Evolutionary conservation across 2,329 filamentous ascomycete genomes (phyloP).

Genomic region (Hypomyces perniciosus): DNA sequence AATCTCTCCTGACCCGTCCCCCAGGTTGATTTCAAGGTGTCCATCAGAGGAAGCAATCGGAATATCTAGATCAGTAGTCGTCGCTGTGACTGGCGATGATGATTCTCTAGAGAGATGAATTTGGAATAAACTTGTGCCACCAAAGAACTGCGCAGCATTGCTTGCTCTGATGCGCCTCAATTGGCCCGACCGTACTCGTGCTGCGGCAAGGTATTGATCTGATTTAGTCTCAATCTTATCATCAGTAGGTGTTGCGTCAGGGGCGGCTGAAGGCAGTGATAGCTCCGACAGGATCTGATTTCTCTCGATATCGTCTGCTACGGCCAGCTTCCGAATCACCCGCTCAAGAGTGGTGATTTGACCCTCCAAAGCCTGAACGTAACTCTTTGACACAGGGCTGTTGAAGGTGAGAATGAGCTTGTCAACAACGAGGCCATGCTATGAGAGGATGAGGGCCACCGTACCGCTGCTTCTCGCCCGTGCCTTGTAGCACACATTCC

Average conservation of each 20-base stretch:
- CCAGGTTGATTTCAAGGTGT: background rate
- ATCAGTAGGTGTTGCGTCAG: slow-evolving; percentile 13
- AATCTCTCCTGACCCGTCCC: background rate
- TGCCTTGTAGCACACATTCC: slow-evolving; percentile 35
- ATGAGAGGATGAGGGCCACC: background rate
- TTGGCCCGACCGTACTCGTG: slow-evolving; percentile 28
- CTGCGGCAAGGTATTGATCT: slow-evolving; percentile 26
- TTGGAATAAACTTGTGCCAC: slow-evolving; percentile 42
- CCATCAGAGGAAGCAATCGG: slow-evolving; percentile 1
- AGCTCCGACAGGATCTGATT: slow-evolving; percentile 36
- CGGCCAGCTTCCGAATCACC: slow-evolving; percentile 38
- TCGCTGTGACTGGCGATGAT: slow-evolving; percentile 16
- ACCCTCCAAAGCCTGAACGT: slow-evolving; percentile 42
- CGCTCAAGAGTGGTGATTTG: slow-evolving; percentile 40
- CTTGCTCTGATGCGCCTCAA: slow-evolving; percentile 35
- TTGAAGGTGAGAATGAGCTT: background rate
- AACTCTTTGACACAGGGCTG: slow-evolving; percentile 39
- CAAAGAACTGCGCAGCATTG: slow-evolving; percentile 41
- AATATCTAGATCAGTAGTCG: slow-evolving; percentile 7
- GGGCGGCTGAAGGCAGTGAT: slow-evolving; percentile 22
- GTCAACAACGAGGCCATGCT: background rate
- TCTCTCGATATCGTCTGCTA: slow-evolving; percentile 32
- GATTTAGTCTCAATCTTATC: slow-evolving; percentile 18
- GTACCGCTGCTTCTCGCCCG: slow-evolving; percentile 39
- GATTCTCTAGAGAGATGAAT: slow-evolving; percentile 28